phyloP scores from a whole-genome alignment of 768 basidiomycete genomes.

The Naematelia aurantialba region DNA sequence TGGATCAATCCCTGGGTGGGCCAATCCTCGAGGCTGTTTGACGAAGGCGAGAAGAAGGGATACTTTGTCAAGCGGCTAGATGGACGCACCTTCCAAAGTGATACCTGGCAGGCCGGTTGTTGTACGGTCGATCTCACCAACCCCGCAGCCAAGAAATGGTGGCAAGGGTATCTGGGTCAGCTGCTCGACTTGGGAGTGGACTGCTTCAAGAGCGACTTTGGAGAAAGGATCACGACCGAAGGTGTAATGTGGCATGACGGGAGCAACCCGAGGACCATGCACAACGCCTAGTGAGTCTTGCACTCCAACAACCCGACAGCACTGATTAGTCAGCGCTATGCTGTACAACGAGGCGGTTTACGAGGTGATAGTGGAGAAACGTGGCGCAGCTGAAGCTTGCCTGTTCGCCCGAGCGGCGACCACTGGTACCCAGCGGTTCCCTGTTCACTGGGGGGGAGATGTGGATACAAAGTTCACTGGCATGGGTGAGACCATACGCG shows the following conservation, averaged over 20 bases:
- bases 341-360: slow-evolving; percentile 16
- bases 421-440: slow-evolving; percentile 10
- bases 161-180: slow-evolving; percentile 7
- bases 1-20: slow-evolving; percentile 20
- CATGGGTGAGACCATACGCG: slow-evolving; percentile 14
- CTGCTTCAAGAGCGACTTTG: slow-evolving; percentile 19
- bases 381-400: slow-evolving; percentile 7
- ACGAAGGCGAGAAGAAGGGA: slow-evolving; percentile 11
- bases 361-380: slow-evolving; percentile 8
- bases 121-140: slow-evolving; percentile 15
- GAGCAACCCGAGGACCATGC: slow-evolving; percentile 17
- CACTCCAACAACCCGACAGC: too few species aligned
- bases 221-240: slow-evolving; percentile 12
- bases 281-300: slow-evolving; percentile 14
- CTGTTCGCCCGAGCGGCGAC: slow-evolving; percentile 13
- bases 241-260: slow-evolving; percentile 13
- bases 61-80: slow-evolving; percentile 11
- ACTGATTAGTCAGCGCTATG: slow-evolving; percentile 2
- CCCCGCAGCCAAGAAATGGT: slow-evolving; percentile 12
- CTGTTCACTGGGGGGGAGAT: slow-evolving; percentile 18
- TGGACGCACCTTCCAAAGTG: slow-evolving; percentile 8
- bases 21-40: slow-evolving; percentile 13
- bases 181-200: slow-evolving; percentile 14
- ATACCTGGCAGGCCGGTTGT: slow-evolving; percentile 14
- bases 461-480: slow-evolving; percentile 11